Base-by-base conservation (phyloP, 495 filamentous ascomycete species). In the Xanthoparmelia taractica region DNA sequence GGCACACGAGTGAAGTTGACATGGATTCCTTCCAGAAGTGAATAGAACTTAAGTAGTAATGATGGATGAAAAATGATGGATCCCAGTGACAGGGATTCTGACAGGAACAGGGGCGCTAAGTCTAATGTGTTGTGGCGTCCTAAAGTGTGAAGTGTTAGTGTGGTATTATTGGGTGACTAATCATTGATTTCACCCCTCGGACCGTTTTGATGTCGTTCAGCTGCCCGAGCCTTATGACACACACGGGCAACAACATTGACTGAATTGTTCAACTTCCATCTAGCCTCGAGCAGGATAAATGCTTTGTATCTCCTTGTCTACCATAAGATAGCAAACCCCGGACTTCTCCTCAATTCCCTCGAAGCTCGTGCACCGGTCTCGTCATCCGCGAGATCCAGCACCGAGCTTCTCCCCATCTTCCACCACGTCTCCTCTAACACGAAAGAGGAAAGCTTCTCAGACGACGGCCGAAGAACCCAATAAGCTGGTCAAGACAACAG, bases 401-500 rank as follows among this genome's bases (percentile, higher is more conserved):
- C 70, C 65, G 68, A 70, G 69, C 68, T 71, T 68, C 68, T 65
- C 61, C 66, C 67, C 65, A 60, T 56, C 67, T 63, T 74, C 77
- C 84, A 88, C 76, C 73, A 87, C 85, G 85, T 80, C 84, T 84
- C 79, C 83, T 67, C 71, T 72, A 55, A 89, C 86, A 73, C 87
- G 86, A 74, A 97, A 97, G 82, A 86, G 92, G 76, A 96, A 94
- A 84, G 91, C 91, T 83, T 83, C 84, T 79, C 87, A 92, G 82
- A 81, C 82, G 74, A 68, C 76, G 70, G 67, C 71, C 74, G 71
- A 54, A 17, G 33, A n/a, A n/a, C n/a, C 61, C 69, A 74, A 56
- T 55, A 62, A 63, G 69, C 75, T 63, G 75, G 78, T 23, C 78
- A 79, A 70, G 82, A 60, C 79, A 69, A 80, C 76, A 74, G 76